Evolutionary conservation across 164 flowering plant genomes (phyloP).

Genomic region (Litsea cubeba): DNA sequence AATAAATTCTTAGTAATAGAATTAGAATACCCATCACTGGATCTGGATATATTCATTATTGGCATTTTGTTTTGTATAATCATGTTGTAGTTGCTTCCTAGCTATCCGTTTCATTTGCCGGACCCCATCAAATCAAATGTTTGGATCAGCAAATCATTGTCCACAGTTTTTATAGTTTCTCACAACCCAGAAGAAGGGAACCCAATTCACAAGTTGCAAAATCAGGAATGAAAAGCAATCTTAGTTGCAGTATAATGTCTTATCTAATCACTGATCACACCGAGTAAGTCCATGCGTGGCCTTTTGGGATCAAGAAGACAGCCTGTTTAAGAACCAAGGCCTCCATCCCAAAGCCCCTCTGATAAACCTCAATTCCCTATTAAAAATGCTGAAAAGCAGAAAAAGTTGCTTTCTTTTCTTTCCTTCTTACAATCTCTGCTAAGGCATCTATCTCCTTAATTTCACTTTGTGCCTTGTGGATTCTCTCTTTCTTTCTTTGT

Average conservation of each 20-base stretch:
- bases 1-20: too few species aligned
- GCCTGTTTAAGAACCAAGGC: conserved; percentile 6
- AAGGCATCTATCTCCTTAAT: conserved; percentile 6
- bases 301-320: conserved; percentile 13
- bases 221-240: background rate
- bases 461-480: conserved; percentile 1
- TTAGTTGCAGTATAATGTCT: too few species aligned
- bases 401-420: background rate
- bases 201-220: background rate
- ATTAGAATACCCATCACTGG: too few species aligned
- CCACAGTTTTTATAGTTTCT: background rate
- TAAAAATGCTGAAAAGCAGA: background rate
- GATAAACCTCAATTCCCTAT: conserved; percentile 3
- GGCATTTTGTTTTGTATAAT: too few species aligned
- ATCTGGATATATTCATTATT: too few species aligned
- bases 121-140: background rate
- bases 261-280: background rate
- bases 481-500: conserved; percentile 8
- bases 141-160: background rate
- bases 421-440: conserved; percentile 8
- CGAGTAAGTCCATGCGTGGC: background rate
- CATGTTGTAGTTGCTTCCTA: too few species aligned
- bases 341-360: background rate
- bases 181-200: background rate
- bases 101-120: background rate